Percentiles rank a stretch among this genome's conserved stretches.
phyloP scores from a whole-genome alignment of 805 yeast species.

The Phaffomyces antillensis region DNA sequence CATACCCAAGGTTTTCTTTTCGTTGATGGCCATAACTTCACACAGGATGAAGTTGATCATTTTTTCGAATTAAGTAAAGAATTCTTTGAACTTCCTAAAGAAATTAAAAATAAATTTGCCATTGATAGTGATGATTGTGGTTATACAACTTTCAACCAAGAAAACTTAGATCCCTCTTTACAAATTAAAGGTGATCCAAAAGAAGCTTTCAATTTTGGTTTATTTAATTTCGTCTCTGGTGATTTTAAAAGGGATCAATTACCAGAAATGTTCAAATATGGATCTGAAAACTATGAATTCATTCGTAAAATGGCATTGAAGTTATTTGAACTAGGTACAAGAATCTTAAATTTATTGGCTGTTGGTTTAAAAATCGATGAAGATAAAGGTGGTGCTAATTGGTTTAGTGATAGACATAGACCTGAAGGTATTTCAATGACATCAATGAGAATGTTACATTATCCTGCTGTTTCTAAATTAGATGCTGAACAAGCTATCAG shows the following conservation, averaged over 20 bases:
- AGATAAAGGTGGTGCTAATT: slow-evolving; percentile 41
- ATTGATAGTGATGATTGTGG: slow-evolving; percentile 56
- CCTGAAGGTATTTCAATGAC: slow-evolving; percentile 50
- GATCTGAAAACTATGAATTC: slow-evolving; percentile 31
- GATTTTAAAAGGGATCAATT: slow-evolving; percentile 31
- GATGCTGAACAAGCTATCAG: slow-evolving; percentile 50
- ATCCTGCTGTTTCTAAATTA: slow-evolving; percentile 40
- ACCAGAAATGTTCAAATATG: slow-evolving; percentile 45
- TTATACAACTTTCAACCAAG: slow-evolving; percentile 48
- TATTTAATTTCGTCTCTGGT: slow-evolving; percentile 45
- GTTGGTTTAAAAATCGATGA: slow-evolving; percentile 57
- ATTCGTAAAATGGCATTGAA: slow-evolving; percentile 36
- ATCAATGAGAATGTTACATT: slow-evolving; percentile 62
- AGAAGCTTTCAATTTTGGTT: slow-evolving; percentile 64
- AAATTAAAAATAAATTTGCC: slow-evolving; percentile 41
- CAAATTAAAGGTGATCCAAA: slow-evolving; percentile 47
- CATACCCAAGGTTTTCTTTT: slow-evolving; percentile 59
- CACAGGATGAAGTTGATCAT: slow-evolving; percentile 44
- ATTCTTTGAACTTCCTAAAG: slow-evolving; percentile 43
- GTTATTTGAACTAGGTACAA: slow-evolving; percentile 42
- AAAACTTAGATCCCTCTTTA: slow-evolving; percentile 30
- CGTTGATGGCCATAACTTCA: slow-evolving; percentile 61
- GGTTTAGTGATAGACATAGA: slow-evolving; percentile 59
- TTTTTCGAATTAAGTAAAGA: slow-evolving; percentile 42
- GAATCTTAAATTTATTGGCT: slow-evolving; percentile 50